Evolutionary conservation across 257 asterid species (phyloP).

Genomic region (Lantana camara): DNA sequence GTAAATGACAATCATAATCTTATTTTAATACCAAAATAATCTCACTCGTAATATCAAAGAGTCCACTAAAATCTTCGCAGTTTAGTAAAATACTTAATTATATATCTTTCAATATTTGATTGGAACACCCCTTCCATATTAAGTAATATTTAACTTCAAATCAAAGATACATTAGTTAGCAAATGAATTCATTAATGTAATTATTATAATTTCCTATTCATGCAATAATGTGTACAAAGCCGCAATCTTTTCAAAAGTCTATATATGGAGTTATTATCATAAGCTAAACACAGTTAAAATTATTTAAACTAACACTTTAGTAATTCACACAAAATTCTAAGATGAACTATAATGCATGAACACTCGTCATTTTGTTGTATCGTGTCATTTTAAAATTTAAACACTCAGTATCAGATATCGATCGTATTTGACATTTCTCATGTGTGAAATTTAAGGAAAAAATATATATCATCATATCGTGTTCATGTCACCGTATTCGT

Average conservation of each 20-base stretch:
- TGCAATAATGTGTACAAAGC: slow-evolving; percentile 25
- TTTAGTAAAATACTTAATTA: neutral
- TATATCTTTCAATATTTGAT: neutral
- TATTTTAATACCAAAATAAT: neutral
- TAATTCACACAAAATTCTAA: too few relatives aligned
- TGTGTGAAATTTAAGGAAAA: too few relatives aligned
- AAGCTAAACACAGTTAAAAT: neutral
- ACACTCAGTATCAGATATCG: too few relatives aligned
- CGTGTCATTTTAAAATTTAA: too few relatives aligned
- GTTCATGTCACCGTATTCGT: too few relatives aligned
- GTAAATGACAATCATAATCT: neutral
- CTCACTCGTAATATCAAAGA: slow-evolving; percentile 1
- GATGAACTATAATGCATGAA: too few relatives aligned
- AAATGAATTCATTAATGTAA: neutral
- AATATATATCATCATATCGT: too few relatives aligned
- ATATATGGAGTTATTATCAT: neutral
- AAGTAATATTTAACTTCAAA: neutral
- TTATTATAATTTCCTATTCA: slow-evolving; percentile 4
- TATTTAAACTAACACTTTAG: too few relatives aligned
- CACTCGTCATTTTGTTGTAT: too few relatives aligned
- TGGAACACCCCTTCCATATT: neutral
- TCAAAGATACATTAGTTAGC: neutral
- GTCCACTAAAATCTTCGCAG: neutral
- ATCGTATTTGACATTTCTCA: too few relatives aligned
- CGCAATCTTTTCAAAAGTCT: slow-evolving; percentile 20